Percentiles rank a stretch among this genome's conserved stretches.
Conservation (phyloP, 805 yeast genomes). For the Metschnikowia chrysomelidarum region DNA sequence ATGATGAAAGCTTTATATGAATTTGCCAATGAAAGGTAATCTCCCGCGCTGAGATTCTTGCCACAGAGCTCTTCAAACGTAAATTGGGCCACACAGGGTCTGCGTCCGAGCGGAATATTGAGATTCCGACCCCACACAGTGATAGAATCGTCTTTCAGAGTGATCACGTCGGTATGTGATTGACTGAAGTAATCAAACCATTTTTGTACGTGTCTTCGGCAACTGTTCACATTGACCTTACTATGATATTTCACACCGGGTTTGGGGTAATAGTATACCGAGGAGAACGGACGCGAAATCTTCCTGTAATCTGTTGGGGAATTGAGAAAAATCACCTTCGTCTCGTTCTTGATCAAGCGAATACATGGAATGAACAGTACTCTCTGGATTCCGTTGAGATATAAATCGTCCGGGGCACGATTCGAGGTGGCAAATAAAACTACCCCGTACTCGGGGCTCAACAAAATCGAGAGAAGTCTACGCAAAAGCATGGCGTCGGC, state of each 20-base stretch:
- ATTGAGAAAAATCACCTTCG: constrained; percentile 75
- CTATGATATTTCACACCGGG: constrained; percentile 58
- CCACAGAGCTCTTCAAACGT: constrained; percentile 87
- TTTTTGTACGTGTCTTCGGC: constrained; percentile 58
- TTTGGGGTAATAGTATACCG: constrained; percentile 74
- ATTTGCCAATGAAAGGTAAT: constrained; percentile 79
- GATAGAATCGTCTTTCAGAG: constrained; percentile 27
- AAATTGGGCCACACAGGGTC: constrained; percentile 84
- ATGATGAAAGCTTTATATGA: constrained; percentile 76
- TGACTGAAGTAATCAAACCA: constrained; percentile 85
- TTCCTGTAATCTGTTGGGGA: constrained; percentile 95
- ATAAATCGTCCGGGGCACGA: constrained; percentile 90
- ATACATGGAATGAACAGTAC: constrained; percentile 92
- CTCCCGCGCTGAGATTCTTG: constrained; percentile 87
- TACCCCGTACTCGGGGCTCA: constrained; percentile 76
- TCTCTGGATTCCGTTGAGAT: constrained; percentile 92
- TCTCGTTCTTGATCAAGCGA: constrained; percentile 65
- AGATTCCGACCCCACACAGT: constrained; percentile 89
- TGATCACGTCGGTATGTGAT: constrained; percentile 37
- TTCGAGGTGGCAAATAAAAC: constrained; percentile 91
- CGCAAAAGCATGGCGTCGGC: constrained; percentile 97
- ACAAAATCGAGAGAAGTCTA: constrained; percentile 62
- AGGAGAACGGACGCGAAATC: constrained; percentile 76
- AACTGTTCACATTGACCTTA: constrained; percentile 47
- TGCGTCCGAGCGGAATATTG: constrained; percentile 69